These are phyloP conservation scores for Cystobasidium ongulense DNA, from an alignment of 768 basidiomycete genomes.

Conservation along the genomic window DNA sequence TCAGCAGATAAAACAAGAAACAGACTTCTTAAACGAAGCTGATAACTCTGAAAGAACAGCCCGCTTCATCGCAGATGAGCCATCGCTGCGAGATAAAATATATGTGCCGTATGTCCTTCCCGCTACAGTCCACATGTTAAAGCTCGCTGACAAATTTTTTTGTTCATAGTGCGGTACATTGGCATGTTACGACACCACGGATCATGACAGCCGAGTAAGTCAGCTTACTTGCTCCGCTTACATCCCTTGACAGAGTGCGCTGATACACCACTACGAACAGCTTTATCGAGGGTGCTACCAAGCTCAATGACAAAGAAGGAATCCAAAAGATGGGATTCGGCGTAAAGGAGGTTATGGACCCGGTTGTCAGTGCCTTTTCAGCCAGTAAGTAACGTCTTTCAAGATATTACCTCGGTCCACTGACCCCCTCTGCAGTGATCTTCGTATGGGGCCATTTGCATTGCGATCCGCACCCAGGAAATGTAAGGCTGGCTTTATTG, in stretches of 20 bases:
- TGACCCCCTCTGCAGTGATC: slow-evolving; percentile 52
- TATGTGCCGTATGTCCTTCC: slow-evolving; percentile 56
- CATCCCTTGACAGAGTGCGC: too few relatives aligned
- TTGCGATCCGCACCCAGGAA: slow-evolving; percentile 57
- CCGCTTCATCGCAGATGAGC: slow-evolving; percentile 60
- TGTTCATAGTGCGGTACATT: slow-evolving; percentile 57
- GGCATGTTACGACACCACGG: slow-evolving; percentile 62
- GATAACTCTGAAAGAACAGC: slow-evolving; percentile 65
- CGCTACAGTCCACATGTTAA: slow-evolving; percentile 1
- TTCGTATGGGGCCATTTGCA: slow-evolving; percentile 51
- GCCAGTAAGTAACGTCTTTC: slow-evolving; percentile 49
- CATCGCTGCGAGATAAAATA: slow-evolving; percentile 60
- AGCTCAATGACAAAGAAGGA: slow-evolving; percentile 46
- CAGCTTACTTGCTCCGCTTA: too few relatives aligned
- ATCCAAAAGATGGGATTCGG: slow-evolving; percentile 45
- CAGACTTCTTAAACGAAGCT: slow-evolving; percentile 73
- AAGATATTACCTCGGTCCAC: neutral
- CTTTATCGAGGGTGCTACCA: slow-evolving; percentile 37
- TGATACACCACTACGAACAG: slow-evolving; percentile 2
- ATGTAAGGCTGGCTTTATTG: slow-evolving; percentile 31
- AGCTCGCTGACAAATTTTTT: too few relatives aligned
- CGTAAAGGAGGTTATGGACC: slow-evolving; percentile 59
- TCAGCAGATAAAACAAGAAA: slow-evolving; percentile 70
- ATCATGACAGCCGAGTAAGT: slow-evolving; percentile 71
- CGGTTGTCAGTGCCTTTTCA: slow-evolving; percentile 76